Evolutionary conservation across 805 yeast genomes (phyloP).

Genomic region (Kurtzmaniella fragi): DNA sequence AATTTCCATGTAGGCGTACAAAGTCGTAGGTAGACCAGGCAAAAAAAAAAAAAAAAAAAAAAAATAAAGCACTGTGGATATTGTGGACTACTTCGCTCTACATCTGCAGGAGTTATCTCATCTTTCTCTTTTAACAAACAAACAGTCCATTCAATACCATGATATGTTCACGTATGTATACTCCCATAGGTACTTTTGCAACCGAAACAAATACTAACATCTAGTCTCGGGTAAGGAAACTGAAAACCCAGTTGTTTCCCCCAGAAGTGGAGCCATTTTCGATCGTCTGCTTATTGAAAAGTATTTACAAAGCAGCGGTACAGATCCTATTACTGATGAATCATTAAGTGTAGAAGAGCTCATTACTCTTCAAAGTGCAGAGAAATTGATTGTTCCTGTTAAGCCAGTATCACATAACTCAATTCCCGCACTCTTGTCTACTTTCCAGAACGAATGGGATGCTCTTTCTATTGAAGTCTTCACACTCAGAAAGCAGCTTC

Average conservation of each 20-base stretch:
- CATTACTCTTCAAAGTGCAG: slow-evolving; percentile 28
- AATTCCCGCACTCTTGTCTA: slow-evolving; percentile 70
- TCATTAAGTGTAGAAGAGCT: slow-evolving; percentile 56
- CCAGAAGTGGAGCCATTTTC: slow-evolving; percentile 63
- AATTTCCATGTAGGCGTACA: no score
- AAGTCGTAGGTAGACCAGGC: no score
- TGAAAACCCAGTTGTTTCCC: slow-evolving; percentile 70
- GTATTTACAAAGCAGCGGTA: slow-evolving; percentile 59
- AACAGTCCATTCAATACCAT: slow-evolving; percentile 2
- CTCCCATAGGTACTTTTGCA: neutral
- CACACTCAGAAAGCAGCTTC: slow-evolving; percentile 66
- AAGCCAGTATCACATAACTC: slow-evolving; percentile 52
- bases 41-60: no score
- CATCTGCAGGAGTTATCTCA: no score
- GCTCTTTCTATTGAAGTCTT: slow-evolving; percentile 77
- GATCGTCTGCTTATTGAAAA: slow-evolving; percentile 57
- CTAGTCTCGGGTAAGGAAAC: slow-evolving; percentile 66
- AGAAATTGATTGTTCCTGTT: slow-evolving; percentile 23
- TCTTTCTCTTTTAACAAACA: neutral
- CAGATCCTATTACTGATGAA: slow-evolving; percentile 73
- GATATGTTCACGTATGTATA: slow-evolving; percentile 19
- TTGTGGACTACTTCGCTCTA: no score
- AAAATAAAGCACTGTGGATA: no score
- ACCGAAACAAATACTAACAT: slow-evolving; percentile 9
- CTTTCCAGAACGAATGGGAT: slow-evolving; percentile 89